phyloP scores from a whole-genome alignment of 768 basidiomycete species.

The Russula emetica region DNA sequence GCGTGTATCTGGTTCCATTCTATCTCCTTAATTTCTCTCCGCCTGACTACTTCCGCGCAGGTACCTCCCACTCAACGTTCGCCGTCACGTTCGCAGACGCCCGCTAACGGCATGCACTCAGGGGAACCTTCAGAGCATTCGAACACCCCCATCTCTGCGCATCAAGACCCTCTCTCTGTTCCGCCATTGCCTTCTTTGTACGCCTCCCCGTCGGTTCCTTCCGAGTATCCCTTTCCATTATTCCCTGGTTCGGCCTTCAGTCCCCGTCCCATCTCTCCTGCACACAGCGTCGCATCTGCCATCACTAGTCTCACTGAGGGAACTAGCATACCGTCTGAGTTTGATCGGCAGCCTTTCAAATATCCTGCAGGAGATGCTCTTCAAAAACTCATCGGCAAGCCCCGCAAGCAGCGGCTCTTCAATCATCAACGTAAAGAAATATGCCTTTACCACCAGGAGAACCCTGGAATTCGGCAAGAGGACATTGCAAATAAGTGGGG shows the following conservation, averaged over 20 bases:
- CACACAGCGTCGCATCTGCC: constrained; percentile 52
- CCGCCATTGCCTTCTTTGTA: constrained; percentile 21
- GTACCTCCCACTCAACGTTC: constrained; percentile 7
- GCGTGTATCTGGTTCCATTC: constrained; percentile 10
- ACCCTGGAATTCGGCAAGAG: constrained; percentile 74
- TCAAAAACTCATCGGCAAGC: constrained; percentile 39
- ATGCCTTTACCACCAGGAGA: constrained; percentile 57
- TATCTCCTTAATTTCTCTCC: constrained; percentile 2
- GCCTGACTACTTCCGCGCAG: constrained; percentile 14
- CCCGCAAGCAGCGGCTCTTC: constrained; percentile 69
- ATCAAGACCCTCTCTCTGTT: constrained; percentile 23
- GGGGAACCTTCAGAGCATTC: constrained; percentile 25
- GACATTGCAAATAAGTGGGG: constrained; percentile 73
- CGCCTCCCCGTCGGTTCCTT: constrained; percentile 16
- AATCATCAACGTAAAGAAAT: constrained; percentile 73
- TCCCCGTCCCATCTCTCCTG: constrained; percentile 57
- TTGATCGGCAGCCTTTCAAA: constrained; percentile 18
- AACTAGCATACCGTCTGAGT: constrained; percentile 19
- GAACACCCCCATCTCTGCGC: constrained; percentile 18
- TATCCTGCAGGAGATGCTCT: constrained; percentile 24
- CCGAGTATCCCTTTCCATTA: constrained; percentile 23
- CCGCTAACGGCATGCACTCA: constrained; percentile 23
- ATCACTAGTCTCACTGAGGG: constrained; percentile 50
- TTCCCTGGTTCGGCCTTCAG: constrained; percentile 30
- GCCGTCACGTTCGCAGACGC: constrained; percentile 25